Conservation (phyloP, 106 monocot species). For the Allium fistulosum region DNA sequence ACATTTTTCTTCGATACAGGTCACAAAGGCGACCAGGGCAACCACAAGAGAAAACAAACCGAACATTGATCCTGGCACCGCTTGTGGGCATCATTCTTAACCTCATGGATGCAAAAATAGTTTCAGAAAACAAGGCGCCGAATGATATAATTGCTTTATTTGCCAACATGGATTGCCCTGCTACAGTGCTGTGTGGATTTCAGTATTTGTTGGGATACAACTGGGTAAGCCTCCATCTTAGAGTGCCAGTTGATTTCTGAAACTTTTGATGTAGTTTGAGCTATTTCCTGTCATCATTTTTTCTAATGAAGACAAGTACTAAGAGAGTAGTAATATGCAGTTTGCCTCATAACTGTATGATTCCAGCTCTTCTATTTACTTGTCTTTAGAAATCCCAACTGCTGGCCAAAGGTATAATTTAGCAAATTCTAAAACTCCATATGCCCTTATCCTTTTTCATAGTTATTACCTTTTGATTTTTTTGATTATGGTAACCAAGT, state of each 20-base stretch:
- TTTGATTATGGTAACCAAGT: not conserved
- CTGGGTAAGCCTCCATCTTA: conserved; percentile 54
- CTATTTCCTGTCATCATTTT: no score
- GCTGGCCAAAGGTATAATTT: not conserved
- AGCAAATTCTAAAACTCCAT: not conserved
- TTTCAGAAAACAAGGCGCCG: conserved; percentile 20
- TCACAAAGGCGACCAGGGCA: conserved; percentile 64
- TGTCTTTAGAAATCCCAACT: not conserved
- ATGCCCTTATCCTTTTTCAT: not conserved
- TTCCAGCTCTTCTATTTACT: no score
- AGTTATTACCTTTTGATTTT: no score
- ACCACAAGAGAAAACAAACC: conserved; percentile 69
- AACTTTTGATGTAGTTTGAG: not conserved
- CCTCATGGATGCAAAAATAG: conserved; percentile 46
- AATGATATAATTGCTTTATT: conserved; percentile 70
- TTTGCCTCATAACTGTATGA: no score
- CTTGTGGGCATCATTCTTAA: conserved; percentile 91
- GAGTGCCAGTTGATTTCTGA: not conserved
- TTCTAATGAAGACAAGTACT: no score
- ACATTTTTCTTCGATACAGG: conserved; percentile 26
- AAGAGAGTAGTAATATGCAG: no score
- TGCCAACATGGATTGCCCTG: conserved; percentile 84
- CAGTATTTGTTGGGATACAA: conserved; percentile 85
- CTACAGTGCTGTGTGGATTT: conserved; percentile 74
- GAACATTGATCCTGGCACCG: conserved; percentile 79